Evolutionary conservation across 2,329 filamentous ascomycete genomes (phyloP).

Genomic region (Phyllosticta capitalensis): DNA sequence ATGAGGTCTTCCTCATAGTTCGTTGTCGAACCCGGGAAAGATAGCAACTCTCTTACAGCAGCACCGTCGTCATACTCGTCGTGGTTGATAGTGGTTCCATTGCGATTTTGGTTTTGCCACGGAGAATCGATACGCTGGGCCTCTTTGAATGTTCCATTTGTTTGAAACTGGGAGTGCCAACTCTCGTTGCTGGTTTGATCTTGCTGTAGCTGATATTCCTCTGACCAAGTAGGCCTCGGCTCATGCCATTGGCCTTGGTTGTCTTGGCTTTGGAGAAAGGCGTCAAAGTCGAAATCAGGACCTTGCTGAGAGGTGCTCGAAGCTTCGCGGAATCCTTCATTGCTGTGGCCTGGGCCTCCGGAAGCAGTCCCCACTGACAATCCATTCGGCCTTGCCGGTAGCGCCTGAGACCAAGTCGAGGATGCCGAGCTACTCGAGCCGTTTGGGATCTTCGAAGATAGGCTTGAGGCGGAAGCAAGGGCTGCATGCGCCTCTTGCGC

Average conservation of each 20-base stretch:
- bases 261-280: background rate
- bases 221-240: background rate
- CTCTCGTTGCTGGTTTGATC: background rate
- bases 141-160: background rate
- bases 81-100: background rate
- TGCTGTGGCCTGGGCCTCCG: background rate
- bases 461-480: conserved; percentile 6
- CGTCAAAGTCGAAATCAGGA: background rate
- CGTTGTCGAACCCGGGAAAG: conserved; percentile 4
- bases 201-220: background rate
- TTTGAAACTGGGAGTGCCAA: background rate
- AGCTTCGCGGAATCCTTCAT: conserved; percentile 1
- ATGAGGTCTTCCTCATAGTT: background rate
- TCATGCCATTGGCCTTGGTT: background rate
- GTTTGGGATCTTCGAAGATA: conserved; percentile 10
- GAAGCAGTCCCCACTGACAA: conserved; percentile 3
- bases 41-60: conserved; percentile 12
- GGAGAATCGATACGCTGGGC: background rate
- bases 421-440: conserved; percentile 3
- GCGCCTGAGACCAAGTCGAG: conserved; percentile 10
- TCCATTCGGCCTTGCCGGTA: conserved; percentile 10
- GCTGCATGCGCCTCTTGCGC: conserved; percentile 10
- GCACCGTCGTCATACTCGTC: conserved; percentile 12
- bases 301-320: background rate
- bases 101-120: background rate